phyloP scores from a whole-genome alignment of 805 yeast genomes.

The Cyberlindnera veronae region DNA sequence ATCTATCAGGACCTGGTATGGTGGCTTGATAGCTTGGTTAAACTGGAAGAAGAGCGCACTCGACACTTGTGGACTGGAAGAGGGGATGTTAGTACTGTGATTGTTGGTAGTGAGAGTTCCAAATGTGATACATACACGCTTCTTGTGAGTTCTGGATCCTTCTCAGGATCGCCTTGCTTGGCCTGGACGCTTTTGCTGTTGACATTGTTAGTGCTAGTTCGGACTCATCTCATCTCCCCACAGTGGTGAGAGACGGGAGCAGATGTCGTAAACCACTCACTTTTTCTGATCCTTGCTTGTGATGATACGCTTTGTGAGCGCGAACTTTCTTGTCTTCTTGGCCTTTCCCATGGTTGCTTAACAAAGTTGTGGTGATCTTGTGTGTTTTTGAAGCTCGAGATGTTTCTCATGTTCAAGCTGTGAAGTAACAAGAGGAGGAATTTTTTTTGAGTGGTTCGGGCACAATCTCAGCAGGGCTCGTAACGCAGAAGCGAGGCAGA shows the following conservation, averaged over 20 bases:
- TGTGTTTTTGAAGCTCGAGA: background rate
- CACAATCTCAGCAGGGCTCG: too few species aligned
- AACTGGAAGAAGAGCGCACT: conserved; percentile 93
- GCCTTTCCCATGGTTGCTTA: conserved; percentile 79
- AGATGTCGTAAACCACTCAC: conserved; percentile 26
- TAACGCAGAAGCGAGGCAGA: too few species aligned
- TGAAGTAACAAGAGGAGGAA: too few species aligned
- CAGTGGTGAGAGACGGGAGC: too few species aligned
- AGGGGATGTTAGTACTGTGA: background rate
- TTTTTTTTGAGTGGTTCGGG: too few species aligned
- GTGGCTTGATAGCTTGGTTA: conserved; percentile 94
- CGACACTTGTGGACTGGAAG: conserved; percentile 81
- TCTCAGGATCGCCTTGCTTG: conserved; percentile 37
- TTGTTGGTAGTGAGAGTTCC: background rate
- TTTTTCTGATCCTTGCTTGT: conserved; percentile 67
- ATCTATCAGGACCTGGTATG: conserved; percentile 93
- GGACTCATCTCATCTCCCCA: background rate
- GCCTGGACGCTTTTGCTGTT: conserved; percentile 41
- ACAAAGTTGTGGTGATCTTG: background rate
- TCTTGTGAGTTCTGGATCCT: conserved; percentile 74
- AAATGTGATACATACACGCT: conserved; percentile 36
- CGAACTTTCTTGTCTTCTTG: conserved; percentile 94
- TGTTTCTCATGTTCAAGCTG: too few species aligned
- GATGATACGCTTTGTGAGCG: conserved; percentile 81
- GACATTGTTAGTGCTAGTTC: conserved; percentile 4